Evolutionary conservation across 345 rosid genomes (phyloP).

Genomic region (Excoecaria cochinchinensis): DNA sequence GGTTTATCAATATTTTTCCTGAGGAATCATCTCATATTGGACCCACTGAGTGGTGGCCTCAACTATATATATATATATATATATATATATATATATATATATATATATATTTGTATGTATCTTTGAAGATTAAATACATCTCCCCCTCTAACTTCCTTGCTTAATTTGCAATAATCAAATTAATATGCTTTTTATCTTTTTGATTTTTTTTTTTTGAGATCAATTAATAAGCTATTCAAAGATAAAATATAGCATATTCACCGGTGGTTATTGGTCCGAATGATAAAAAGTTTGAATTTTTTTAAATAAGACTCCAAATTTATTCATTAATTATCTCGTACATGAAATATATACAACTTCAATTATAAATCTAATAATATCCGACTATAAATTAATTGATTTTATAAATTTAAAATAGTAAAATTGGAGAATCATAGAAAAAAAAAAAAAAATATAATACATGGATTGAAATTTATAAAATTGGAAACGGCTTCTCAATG

Average conservation of each 20-base stretch:
- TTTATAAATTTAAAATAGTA: neutral
- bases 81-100: too few species aligned
- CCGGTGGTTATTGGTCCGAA: too few species aligned
- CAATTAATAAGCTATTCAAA: neutral
- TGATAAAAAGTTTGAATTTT: too few species aligned
- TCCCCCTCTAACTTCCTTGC: neutral
- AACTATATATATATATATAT: too few species aligned
- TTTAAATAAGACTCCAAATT: too few species aligned
- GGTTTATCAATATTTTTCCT: conserved; percentile 5
- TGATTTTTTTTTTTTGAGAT: neutral
- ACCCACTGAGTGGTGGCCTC: conserved; percentile 16
- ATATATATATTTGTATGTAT: too few species aligned
- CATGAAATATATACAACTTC: too few species aligned
- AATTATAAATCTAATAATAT: too few species aligned
- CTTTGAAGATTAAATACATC: conserved; percentile 15
- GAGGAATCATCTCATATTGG: conserved; percentile 13
- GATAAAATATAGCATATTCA: neutral
- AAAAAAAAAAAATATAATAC: too few species aligned
- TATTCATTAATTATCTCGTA: too few species aligned
- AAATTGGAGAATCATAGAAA: neutral
- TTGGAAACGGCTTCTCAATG: neutral
- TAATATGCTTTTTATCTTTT: too few species aligned
- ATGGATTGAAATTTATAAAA: neutral
- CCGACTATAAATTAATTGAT: neutral
- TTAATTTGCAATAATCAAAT: neutral